phyloP scores from a whole-genome alignment of 2,329 filamentous ascomycete genomes.

The Fusarium vanettenii region DNA sequence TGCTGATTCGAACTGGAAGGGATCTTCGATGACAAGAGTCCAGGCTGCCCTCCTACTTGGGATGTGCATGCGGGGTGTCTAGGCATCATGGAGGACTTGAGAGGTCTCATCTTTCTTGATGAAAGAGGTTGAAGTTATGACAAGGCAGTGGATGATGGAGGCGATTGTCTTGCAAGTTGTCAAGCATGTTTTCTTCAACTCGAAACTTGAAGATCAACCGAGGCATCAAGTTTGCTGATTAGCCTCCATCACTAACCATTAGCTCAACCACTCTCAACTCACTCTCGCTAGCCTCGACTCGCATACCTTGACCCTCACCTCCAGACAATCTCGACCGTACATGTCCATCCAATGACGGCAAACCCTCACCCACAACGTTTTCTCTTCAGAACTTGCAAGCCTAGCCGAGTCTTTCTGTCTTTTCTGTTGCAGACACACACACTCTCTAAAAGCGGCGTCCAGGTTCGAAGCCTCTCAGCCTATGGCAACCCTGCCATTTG shows the following conservation, averaged over 20 bases:
- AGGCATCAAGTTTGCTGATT: not conserved
- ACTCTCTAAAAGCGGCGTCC: constrained; percentile 29
- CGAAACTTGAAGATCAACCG: not conserved
- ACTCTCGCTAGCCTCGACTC: constrained; percentile 11
- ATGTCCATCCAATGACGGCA: constrained; percentile 27
- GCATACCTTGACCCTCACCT: constrained; percentile 2
- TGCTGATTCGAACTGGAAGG: constrained; percentile 20
- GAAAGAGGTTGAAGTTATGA: not conserved
- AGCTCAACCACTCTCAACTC: not conserved
- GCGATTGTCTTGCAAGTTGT: not conserved
- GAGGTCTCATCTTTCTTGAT: constrained; percentile 13
- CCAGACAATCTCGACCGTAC: not conserved
- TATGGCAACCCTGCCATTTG: constrained; percentile 52
- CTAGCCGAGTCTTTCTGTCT: constrained; percentile 19
- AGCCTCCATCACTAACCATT: not conserved
- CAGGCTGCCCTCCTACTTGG: not conserved
- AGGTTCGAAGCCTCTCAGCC: constrained; percentile 25
- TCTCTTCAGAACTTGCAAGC: constrained; percentile 19
- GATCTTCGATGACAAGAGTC: constrained; percentile 20
- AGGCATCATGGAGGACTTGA: not conserved
- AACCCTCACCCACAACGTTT: constrained; percentile 7
- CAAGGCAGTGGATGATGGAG: not conserved
- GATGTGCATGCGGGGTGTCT: constrained; percentile 13
- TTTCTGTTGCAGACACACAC: not conserved
- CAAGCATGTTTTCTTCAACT: not conserved